Conservation (phyloP, 2,329 filamentous ascomycete genomes). For the Cercospora brassicicola region DNA sequence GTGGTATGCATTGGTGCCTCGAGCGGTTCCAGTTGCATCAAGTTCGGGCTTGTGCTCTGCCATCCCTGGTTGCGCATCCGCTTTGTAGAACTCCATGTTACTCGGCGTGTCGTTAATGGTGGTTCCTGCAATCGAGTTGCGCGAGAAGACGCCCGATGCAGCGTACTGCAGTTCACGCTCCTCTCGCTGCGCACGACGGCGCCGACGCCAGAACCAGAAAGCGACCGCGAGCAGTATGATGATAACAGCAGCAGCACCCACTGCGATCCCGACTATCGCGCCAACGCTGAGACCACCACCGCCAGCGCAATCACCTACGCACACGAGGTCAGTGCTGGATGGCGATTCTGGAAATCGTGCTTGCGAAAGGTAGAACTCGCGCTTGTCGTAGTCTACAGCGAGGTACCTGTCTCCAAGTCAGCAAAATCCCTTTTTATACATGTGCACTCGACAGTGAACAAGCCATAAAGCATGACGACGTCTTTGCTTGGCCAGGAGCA, state of each 20-base stretch:
- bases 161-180: slow-evolving; percentile 10
- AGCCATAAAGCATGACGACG: no score
- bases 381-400: slow-evolving; percentile 17
- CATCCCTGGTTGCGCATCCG: slow-evolving; percentile 1
- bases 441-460: no score
- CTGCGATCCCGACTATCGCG: slow-evolving; percentile 22
- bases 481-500: no score
- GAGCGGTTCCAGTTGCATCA: slow-evolving; percentile 14
- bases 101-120: slow-evolving; percentile 20
- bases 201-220: slow-evolving; percentile 16
- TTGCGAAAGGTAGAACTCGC: slow-evolving; percentile 14
- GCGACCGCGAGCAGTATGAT: slow-evolving; percentile 7
- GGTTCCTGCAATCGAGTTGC: slow-evolving; percentile 20
- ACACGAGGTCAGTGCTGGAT: background rate
- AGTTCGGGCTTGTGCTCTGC: slow-evolving; percentile 23
- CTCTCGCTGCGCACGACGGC: background rate
- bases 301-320: no score
- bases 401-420: no score
- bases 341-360: background rate
- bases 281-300: slow-evolving; percentile 14
- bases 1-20: slow-evolving; percentile 13
- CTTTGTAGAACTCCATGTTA: slow-evolving; percentile 19
- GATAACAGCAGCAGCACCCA: slow-evolving; percentile 10
- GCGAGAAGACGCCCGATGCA: background rate
- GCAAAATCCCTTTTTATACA: no score